These are phyloP conservation scores for Telopea speciosissima DNA, from an alignment of 177 flowering plant species.

Conservation along the genomic window DNA sequence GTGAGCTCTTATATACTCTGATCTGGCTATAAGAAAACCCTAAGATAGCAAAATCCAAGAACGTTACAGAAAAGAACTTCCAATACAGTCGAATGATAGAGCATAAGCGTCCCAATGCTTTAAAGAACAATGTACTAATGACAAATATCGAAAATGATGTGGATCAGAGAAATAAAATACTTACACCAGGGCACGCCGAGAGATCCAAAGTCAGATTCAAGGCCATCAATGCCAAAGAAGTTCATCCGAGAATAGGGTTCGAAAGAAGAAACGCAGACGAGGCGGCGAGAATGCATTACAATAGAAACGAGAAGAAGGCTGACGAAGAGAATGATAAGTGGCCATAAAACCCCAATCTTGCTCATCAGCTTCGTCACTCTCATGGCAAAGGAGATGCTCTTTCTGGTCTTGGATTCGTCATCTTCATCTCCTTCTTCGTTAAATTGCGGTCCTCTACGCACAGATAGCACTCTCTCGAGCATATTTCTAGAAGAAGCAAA, in stretches of 20 bases:
- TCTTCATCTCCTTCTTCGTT: slow-evolving; percentile 22
- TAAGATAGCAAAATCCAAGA: neutral
- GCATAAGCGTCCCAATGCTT: neutral
- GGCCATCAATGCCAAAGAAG: slow-evolving; percentile 57
- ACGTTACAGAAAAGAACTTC: neutral
- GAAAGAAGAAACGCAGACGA: slow-evolving; percentile 48
- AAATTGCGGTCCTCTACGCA: slow-evolving; percentile 15
- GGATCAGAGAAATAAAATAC: slow-evolving; percentile 20
- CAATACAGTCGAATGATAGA: neutral
- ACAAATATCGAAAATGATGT: neutral
- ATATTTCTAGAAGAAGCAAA: slow-evolving; percentile 1
- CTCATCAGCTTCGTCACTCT: slow-evolving; percentile 27
- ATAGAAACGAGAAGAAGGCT: slow-evolving; percentile 24
- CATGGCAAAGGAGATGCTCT: slow-evolving; percentile 27
- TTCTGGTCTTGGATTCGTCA: slow-evolving; percentile 71
- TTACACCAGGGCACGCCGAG: slow-evolving; percentile 99
- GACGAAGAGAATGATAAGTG: slow-evolving; percentile 27
- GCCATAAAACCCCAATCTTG: slow-evolving; percentile 35
- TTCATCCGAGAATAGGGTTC: slow-evolving; percentile 41
- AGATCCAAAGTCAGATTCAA: slow-evolving; percentile 76
- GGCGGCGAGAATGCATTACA: slow-evolving; percentile 30
- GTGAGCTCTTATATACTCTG: neutral
- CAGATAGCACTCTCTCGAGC: slow-evolving; percentile 23
- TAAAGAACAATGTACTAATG: neutral
- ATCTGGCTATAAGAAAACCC: neutral